Evolutionary conservation across 129 eudicot genomes (phyloP).

Genomic region (Cynara cardunculus): DNA sequence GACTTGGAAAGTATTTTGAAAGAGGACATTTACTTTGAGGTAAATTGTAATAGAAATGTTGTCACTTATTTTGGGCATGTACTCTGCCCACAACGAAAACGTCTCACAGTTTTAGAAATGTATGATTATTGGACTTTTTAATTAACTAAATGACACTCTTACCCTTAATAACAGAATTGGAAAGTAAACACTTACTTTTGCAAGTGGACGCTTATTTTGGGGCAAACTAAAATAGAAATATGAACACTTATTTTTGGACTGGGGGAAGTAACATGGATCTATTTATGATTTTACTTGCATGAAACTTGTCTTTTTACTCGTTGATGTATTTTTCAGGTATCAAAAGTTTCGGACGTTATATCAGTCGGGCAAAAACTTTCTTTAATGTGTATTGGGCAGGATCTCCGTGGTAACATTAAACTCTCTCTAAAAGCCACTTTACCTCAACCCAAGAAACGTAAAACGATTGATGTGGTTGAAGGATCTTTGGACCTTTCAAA

Average conservation of each 20-base stretch:
- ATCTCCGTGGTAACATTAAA: constrained; percentile 87
- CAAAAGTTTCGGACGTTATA: constrained; percentile 74
- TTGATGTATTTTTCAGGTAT: constrained; percentile 45
- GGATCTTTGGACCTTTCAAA: constrained; percentile 22
- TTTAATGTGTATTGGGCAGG: constrained; percentile 85
- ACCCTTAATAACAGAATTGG: neutral
- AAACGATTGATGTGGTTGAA: constrained; percentile 9
- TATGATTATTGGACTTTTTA: neutral
- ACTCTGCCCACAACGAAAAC: neutral
- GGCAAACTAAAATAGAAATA: neutral
- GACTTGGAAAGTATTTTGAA: neutral
- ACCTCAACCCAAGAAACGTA: constrained; percentile 36
- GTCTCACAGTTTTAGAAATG: neutral
- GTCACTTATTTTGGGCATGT: neutral
- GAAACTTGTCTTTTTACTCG: neutral
- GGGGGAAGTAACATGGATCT: neutral
- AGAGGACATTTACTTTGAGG: neutral
- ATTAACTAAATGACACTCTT: neutral
- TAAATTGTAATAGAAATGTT: neutral
- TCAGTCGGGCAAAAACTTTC: constrained; percentile 77
- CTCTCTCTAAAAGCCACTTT: constrained; percentile 81
- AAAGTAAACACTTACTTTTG: neutral
- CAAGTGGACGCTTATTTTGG: neutral
- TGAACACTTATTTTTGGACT: neutral
- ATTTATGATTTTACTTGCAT: neutral